Percentiles rank a stretch among this genome's conserved stretches.
Evolutionary conservation across 352 stramenopile genomes (phyloP).

Genomic region (Globisporangium spiculum): DNA sequence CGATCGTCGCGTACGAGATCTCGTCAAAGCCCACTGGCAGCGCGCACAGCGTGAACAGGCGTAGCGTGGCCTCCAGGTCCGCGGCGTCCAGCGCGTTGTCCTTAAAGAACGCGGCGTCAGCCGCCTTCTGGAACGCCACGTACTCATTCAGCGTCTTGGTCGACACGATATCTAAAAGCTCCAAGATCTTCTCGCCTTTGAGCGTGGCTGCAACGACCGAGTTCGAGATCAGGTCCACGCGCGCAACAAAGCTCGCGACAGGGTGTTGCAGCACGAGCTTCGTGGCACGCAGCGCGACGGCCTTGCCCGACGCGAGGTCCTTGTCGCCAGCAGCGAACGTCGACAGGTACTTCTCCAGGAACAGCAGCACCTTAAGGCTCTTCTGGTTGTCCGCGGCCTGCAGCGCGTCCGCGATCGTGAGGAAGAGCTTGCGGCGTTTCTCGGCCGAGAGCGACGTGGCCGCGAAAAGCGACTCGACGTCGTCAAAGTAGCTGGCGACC

Average conservation of each 20-base stretch:
- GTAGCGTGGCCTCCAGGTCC: constrained; percentile 83
- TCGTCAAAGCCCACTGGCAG: constrained; percentile 90
- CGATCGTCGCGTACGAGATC: constrained; percentile 88
- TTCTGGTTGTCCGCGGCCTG: constrained; percentile 27
- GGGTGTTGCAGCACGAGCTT: constrained; percentile 89
- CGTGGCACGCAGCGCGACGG: constrained; percentile 74
- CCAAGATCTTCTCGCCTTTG: constrained; percentile 60
- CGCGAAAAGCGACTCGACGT: constrained; percentile 57
- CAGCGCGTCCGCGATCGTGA: constrained; percentile 71
- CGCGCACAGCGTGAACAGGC: constrained; percentile 91
- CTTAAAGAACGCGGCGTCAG: constrained; percentile 60
- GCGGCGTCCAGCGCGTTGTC: constrained; percentile 54
- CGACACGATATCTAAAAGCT: constrained; percentile 92
- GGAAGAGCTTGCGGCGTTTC: constrained; percentile 58
- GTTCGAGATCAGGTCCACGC: constrained; percentile 81
- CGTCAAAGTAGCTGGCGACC: constrained; percentile 66
- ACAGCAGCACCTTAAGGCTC: constrained; percentile 56
- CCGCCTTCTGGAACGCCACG: constrained; percentile 65
- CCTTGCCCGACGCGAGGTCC: constrained; percentile 57
- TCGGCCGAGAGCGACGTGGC: constrained; percentile 38
- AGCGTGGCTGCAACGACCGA: constrained; percentile 78
- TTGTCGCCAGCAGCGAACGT: constrained; percentile 58
- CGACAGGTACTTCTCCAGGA: constrained; percentile 74
- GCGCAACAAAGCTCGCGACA: constrained; percentile 87
- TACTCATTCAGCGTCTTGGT: constrained; percentile 92